Percentiles rank a stretch among this genome's conserved stretches.
Conservation (phyloP, 306 rosid genomes). For the Sesbania bispinosa region DNA sequence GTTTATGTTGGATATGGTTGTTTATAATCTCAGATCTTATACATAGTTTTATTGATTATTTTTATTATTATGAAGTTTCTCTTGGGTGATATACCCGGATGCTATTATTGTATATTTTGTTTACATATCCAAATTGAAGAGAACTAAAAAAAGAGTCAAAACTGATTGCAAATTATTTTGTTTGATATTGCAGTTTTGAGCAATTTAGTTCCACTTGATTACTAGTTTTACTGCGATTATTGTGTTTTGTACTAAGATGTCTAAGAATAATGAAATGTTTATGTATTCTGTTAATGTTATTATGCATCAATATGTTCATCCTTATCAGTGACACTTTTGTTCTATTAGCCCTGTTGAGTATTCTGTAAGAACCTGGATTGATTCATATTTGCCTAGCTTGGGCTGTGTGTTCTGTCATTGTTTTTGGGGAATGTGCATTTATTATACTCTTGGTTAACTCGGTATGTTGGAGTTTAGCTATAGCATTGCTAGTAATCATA, state of each 20-base stretch:
- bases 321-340: neutral
- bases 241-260: neutral
- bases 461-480: neutral
- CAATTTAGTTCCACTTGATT: neutral
- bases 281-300: neutral
- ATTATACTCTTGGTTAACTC: neutral
- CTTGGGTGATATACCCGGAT: neutral
- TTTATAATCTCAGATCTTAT: neutral
- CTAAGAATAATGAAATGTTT: neutral
- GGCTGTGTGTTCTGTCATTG: neutral
- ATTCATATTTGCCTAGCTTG: neutral
- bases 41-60: neutral
- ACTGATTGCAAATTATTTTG: neutral
- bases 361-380: neutral
- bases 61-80: neutral
- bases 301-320: neutral
- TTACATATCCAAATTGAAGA: neutral
- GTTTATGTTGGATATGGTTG: neutral
- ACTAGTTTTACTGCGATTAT: neutral
- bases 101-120: neutral
- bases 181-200: neutral
- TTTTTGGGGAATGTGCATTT: neutral
- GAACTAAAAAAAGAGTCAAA: neutral
- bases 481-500: neutral
- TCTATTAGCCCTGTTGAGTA: neutral